Evolutionary conservation across 768 basidiomycete genomes (phyloP).

Genomic region (Coprinopsis marcescibilis): DNA sequence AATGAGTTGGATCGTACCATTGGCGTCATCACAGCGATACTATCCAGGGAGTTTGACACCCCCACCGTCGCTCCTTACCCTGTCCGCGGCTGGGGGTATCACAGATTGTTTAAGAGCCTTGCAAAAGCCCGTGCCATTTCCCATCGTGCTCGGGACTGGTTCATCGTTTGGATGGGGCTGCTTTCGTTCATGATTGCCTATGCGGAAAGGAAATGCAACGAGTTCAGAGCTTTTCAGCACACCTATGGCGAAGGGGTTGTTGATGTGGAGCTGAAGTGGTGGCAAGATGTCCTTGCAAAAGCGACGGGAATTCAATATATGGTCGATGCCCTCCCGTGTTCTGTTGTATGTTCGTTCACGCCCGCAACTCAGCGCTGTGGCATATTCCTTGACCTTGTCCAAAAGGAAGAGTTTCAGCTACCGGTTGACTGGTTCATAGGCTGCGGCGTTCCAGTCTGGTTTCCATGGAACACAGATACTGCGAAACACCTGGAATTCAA

Average conservation of each 20-base stretch:
- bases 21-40: not conserved
- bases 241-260: not conserved
- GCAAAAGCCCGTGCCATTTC: not conserved
- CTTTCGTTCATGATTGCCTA: not conserved
- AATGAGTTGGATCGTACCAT: not conserved
- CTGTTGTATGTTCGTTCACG: not conserved
- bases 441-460: not conserved
- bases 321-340: not conserved
- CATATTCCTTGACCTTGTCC: not conserved
- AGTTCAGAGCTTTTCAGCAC: not conserved
- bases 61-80: not conserved
- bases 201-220: not conserved
- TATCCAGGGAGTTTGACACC: not conserved
- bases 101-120: not conserved
- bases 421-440: not conserved
- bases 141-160: not conserved
- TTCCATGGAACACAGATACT: not conserved
- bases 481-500: not conserved
- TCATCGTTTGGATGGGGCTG: not conserved
- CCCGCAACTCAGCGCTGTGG: not conserved
- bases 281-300: not conserved
- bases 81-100: not conserved
- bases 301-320: not conserved
- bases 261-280: not conserved
- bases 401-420: not conserved